Evolutionary conservation across 1,139 yeast genomes (phyloP).

Genomic region (Diutina sp.): DNA sequence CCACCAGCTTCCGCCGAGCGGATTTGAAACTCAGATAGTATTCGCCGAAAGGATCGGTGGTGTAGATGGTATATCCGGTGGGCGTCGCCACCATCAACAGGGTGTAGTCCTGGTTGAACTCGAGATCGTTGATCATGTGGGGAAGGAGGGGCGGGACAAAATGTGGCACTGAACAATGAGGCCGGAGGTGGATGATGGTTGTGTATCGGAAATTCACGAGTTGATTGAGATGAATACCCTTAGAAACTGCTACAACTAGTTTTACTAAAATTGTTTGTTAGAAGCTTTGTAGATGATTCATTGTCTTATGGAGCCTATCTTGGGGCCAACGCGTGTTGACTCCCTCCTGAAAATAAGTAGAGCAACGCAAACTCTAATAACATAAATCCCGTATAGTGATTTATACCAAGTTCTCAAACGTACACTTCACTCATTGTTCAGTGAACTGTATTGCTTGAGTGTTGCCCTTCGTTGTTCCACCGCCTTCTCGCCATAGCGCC

Average conservation of each 20-base stretch:
- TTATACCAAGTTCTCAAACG: too few species aligned
- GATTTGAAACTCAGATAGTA: slow-evolving; percentile 11
- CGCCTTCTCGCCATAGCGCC: background rate
- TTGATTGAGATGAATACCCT: too few species aligned
- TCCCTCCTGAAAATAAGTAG: too few species aligned
- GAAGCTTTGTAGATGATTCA: too few species aligned
- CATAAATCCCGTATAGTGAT: too few species aligned
- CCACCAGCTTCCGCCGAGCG: background rate
- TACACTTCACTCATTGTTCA: background rate
- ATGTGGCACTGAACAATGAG: background rate
- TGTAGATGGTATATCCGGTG: slow-evolving; percentile 23
- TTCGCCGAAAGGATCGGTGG: slow-evolving; percentile 37
- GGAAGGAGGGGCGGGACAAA: background rate
- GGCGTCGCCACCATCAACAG: slow-evolving; percentile 27
- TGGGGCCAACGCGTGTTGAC: too few species aligned
- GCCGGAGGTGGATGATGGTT: background rate
- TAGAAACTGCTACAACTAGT: too few species aligned
- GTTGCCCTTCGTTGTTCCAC: background rate
- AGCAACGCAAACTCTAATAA: too few species aligned
- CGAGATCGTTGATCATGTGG: slow-evolving; percentile 20
- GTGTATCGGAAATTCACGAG: background rate
- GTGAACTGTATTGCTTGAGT: too few species aligned
- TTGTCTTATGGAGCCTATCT: too few species aligned
- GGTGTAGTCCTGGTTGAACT: slow-evolving; percentile 33
- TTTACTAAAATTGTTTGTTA: too few species aligned